Evolutionary conservation across 768 basidiomycete species (phyloP), one percentile per base, ranked within the genome.

Genomic region (Podaxis mareebaensis): DNA sequence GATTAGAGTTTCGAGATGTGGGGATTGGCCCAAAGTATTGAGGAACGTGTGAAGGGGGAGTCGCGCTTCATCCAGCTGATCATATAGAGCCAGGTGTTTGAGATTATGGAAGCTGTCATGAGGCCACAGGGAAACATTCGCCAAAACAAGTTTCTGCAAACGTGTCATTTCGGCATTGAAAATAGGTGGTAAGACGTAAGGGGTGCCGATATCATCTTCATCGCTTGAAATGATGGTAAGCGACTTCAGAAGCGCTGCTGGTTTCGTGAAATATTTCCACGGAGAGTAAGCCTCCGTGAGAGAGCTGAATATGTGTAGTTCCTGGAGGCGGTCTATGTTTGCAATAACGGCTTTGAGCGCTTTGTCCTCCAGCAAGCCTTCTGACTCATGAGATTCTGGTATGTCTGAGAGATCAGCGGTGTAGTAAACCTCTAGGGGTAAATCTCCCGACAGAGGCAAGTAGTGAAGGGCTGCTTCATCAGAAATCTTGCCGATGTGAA

Each of bases 101-200:
- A 62, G 61, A 24, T 55, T 36, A 30, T 33, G 53, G 46, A 62
- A 62, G 44, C 28, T 62, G 30, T 55, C 53, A 36, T 62, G 42
- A 48, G 61, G 61, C 61, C 61, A 62, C 24, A 62, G 33, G 44
- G 61, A 62, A 46, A 62, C 46, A 22, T 62, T 62, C 11, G 61
- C 61, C 61, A 62, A 36, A n/a, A 62, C 61, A 13, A 62, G 53
- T 33, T 56, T 62, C 24, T 36, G 40, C 40, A 62, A 24, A 28
- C 53, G 26, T 38, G 53, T 55, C 44, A 42, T 55, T 30, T 55
- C 42, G 17, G 42, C 54, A 15, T 55, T 55, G 44, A 55, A 62
- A 22, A 62, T 46, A 15, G 53, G 61, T 15, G 61, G 61, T 4
- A 62, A 28, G 28, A 55, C 61, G 20, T 46, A 54, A 55, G 53